phyloP scores from a whole-genome alignment of 371 early-diverging fungal genomes.

The Zancudomyces culisetae region DNA sequence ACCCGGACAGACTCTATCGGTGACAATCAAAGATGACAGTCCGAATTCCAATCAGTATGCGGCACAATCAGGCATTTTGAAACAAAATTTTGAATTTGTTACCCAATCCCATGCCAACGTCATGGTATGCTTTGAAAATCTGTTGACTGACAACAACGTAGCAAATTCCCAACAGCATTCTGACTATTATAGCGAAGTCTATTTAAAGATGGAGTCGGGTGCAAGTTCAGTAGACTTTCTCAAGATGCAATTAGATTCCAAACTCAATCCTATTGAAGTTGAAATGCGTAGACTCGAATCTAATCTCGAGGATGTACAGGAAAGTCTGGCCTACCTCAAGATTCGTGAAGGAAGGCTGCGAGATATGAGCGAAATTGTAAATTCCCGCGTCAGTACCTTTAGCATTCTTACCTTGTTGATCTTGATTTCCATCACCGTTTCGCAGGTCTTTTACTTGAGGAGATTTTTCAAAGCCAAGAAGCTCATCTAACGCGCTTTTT shows the following conservation, averaged over 20 bases:
- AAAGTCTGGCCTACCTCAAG: slow-evolving; percentile 62
- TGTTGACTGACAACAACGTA: too few species aligned
- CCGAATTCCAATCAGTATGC: slow-evolving; percentile 37
- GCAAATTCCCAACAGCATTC: background rate
- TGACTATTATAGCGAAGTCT: slow-evolving; percentile 28
- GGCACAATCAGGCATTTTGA: slow-evolving; percentile 31
- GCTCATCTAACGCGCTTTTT: slow-evolving; percentile 35
- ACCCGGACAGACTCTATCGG: slow-evolving; percentile 41
- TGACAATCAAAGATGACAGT: slow-evolving; percentile 28
- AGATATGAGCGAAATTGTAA: slow-evolving; percentile 77
- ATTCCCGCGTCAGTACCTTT: slow-evolving; percentile 62
- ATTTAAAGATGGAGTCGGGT: slow-evolving; percentile 62
- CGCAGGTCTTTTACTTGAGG: slow-evolving; percentile 66
- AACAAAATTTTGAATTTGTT: slow-evolving; percentile 38
- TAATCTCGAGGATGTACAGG: slow-evolving; percentile 49
- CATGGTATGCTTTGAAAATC: slow-evolving; percentile 71
- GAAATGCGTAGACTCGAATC: slow-evolving; percentile 65
- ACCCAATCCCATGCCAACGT: slow-evolving; percentile 66
- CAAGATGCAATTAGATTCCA: slow-evolving; percentile 44
- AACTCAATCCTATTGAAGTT: slow-evolving; percentile 70
- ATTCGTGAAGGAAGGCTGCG: slow-evolving; percentile 57
- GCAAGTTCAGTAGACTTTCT: slow-evolving; percentile 63
- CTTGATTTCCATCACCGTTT: slow-evolving; percentile 44
- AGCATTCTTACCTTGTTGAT: slow-evolving; percentile 44
- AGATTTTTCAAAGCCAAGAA: slow-evolving; percentile 76